Evolutionary conservation across 1,284 basidiomycete genomes (phyloP), one percentile per base, ranked within the genome.

Genomic region (Stereum hirsutum): DNA sequence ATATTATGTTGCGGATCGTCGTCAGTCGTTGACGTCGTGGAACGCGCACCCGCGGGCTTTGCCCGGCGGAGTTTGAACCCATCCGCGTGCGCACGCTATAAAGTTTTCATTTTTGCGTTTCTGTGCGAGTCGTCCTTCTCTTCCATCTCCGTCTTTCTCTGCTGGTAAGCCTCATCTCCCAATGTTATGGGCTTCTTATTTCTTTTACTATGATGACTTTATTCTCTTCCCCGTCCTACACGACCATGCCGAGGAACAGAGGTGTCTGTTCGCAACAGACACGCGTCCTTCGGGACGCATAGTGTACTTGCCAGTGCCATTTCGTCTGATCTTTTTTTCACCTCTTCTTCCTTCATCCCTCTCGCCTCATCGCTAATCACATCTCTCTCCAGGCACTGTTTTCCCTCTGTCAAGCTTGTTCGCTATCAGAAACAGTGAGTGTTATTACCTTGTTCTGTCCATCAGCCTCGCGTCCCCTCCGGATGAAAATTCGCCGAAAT

Each of bases 161-260:
- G 5, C 7, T 41, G 11, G 41, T 35, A 24, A 27, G 31, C 20
- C n/a, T 26, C 23, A 17, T 24, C 12, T 28, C 23, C 8, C 36
- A 20, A n/a, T 28, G n/a, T 20, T 2, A 24, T 10, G 19, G n/a
- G 4, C n/a, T 7, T 12, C 10, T 41, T 17, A 17, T 28, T 6
- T 17, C n/a, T 28, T 37, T 51, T 50, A 45, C 47, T 47, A 46
- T 59, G 81, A 83, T 82, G 81, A 80, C 74, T 70, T 70, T 69
- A 74, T 84, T 84, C 81, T 83, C 81, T 84, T 83, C 81, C 81
- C 81, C 81, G 78, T 80, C 81, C 62, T 84, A 84, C 57, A 79
- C 80, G 81, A 84, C 77, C 70, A 75, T 79, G 72, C 66, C 75
- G 81, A 84, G 81, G 59, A 70, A 75, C 60, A 81, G 78, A 81